Base-by-base conservation (phyloP, 1,284 basidiomycete genomes). In the Laetiporus sulphureus region DNA sequence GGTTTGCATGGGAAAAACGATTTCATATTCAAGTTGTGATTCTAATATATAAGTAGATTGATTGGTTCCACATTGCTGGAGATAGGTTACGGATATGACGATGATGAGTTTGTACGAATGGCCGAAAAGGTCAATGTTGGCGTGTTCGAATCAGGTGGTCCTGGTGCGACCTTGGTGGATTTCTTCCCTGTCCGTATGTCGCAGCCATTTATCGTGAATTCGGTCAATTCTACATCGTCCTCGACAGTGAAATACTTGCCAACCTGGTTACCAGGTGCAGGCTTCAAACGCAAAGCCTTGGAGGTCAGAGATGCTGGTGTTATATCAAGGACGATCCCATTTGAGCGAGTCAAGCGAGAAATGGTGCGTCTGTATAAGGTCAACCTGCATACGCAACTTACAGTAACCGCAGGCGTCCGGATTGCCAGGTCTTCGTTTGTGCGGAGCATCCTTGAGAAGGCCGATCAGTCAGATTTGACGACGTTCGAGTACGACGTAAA, bases 251-350 rank as follows among this genome's bases (percentile, higher is more conserved):
- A 22, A 32, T 24, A 40, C 19, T 4, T 40, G 6, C 38, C 38
- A 10, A 8, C 30, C 4, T 40, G 38, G 38, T 3, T 40, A n/a
- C 38, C 38, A 3, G 38, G 38, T n/a, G 31, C 21, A 16, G 20
- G 21, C 3, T 31, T 40, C 38, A 40, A 40, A 16, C 29, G 30
- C 8, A n/a, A n/a, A 24, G 36, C 36, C 3, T 5, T 29, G 25
- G 15, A 25, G 18, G 36, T 15, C 4, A 38, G 18, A n/a, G n/a
- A n/a, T n/a, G n/a, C n/a, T n/a, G n/a, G n/a, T n/a, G n/a, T n/a
- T n/a, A n/a, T n/a, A 8, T 27, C 25, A 27, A 27, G 25, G 8
- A 27, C 25, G 7, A 27, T 27, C 25, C 8, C 25, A 27, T 8
- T 27, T 27, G 7, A 27, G 25, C 13, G 13, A 13, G 13, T 27